Conservation (phyloP, 768 basidiomycete genomes). For the Suillus brevipes region DNA sequence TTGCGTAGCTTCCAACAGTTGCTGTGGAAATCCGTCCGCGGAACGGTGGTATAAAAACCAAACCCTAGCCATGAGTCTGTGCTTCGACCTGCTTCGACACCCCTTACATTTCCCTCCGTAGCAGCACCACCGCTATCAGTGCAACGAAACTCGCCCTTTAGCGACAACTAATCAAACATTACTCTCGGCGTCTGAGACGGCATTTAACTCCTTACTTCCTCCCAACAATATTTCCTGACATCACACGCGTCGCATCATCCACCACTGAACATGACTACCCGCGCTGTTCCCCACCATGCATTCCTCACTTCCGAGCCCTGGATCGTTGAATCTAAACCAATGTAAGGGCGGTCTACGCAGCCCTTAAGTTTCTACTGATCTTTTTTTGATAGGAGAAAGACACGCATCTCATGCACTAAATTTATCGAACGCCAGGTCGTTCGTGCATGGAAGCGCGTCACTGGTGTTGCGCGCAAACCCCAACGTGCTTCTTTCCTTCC, state of each 20-base stretch:
- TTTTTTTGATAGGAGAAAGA: constrained; percentile 19
- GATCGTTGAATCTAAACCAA: constrained; percentile 25
- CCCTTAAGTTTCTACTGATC: neutral
- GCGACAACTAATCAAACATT: neutral
- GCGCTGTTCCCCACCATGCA: constrained; percentile 13
- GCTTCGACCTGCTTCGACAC: neutral
- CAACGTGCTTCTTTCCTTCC: constrained; percentile 55
- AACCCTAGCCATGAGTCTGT: neutral
- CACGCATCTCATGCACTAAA: constrained; percentile 40
- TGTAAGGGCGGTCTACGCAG: constrained; percentile 16
- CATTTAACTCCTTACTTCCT: constrained; percentile 15
- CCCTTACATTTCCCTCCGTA: neutral
- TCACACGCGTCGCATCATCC: neutral
- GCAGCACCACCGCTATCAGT: neutral
- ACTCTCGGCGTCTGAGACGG: neutral
- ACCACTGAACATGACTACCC: neutral
- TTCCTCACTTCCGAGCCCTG: constrained; percentile 25
- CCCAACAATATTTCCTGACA: neutral
- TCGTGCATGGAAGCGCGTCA: constrained; percentile 62
- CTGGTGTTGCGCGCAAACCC: constrained; percentile 49
- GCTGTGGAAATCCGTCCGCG: neutral
- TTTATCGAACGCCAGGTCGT: constrained; percentile 59
- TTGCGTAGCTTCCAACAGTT: neutral
- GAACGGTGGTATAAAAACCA: neutral
- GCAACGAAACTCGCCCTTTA: neutral